A percentile compares a stretch with the other conserved stretches of the same genome.
Evolutionary conservation across 2,329 filamentous ascomycete species (phyloP).

Genomic region (Orbilia ellipsospora): DNA sequence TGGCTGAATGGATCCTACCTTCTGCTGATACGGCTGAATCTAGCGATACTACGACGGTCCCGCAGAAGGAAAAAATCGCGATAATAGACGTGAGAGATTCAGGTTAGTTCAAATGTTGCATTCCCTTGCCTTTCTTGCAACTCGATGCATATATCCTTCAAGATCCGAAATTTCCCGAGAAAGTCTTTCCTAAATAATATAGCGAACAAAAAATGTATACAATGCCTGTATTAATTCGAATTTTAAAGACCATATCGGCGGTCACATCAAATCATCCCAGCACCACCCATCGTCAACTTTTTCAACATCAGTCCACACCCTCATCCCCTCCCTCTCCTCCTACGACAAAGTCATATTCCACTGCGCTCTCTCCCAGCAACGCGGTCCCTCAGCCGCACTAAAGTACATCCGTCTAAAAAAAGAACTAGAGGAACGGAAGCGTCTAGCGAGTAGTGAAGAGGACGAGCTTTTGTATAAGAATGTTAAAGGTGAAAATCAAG

Average conservation of each 20-base stretch:
- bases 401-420: conserved; percentile 77
- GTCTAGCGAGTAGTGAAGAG: conserved; percentile 49
- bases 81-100: conserved; percentile 91
- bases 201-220: too few species aligned
- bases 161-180: background rate
- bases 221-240: background rate
- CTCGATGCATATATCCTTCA: background rate
- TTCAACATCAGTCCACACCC: conserved; percentile 80
- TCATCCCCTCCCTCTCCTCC: conserved; percentile 79
- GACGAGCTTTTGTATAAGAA: conserved; percentile 58
- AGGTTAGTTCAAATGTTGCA: conserved; percentile 65
- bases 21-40: background rate
- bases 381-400: conserved; percentile 85
- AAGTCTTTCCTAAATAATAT: too few species aligned
- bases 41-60: background rate
- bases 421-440: conserved; percentile 63
- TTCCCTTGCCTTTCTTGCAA: background rate
- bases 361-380: conserved; percentile 89
- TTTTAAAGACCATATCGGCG: conserved; percentile 57
- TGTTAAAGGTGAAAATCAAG: conserved; percentile 67
- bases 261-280: conserved; percentile 77
- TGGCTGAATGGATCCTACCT: conserved; percentile 29
- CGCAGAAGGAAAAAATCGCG: conserved; percentile 66
- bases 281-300: conserved; percentile 80
- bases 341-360: conserved; percentile 92